Percentiles rank a stretch among this genome's conserved stretches.
Evolutionary conservation across 2,329 filamentous ascomycete species (phyloP).

Genomic region (Aspergillus fumigatiaffinis): DNA sequence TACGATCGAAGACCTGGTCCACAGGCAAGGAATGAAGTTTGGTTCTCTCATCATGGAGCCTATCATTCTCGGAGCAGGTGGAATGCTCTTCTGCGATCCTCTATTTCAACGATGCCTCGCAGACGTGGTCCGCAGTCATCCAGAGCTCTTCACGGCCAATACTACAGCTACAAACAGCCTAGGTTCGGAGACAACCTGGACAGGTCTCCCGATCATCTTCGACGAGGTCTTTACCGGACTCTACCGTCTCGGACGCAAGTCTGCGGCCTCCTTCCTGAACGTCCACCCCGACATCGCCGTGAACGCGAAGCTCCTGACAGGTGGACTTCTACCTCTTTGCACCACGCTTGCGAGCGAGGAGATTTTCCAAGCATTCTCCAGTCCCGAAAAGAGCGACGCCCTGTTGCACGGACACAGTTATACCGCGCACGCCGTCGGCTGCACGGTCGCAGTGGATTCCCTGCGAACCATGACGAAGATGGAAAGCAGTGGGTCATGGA

Average conservation of each 20-base stretch:
- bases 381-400: constrained; percentile 71
- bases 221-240: constrained; percentile 87
- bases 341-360: constrained; percentile 69
- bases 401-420: constrained; percentile 83
- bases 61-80: constrained; percentile 73
- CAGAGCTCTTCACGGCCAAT: constrained; percentile 50
- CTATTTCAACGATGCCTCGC: constrained; percentile 73
- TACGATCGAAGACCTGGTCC: constrained; percentile 52
- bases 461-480: constrained; percentile 58
- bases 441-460: constrained; percentile 69
- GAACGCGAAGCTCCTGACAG: constrained; percentile 79
- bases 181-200: constrained; percentile 49
- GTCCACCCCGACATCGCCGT: constrained; percentile 70
- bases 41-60: constrained; percentile 79
- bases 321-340: constrained; percentile 72
- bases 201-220: constrained; percentile 72
- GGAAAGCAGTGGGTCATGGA: constrained; percentile 56
- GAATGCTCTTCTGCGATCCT: constrained; percentile 79
- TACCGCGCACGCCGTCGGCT: constrained; percentile 78
- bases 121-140: constrained; percentile 59
- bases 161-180: constrained; percentile 2
- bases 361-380: constrained; percentile 69
- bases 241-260: constrained; percentile 72
- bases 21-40: constrained; percentile 60
- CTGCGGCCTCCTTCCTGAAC: constrained; percentile 65